A percentile compares a stretch with the other conserved stretches of the same genome.
phyloP scores from a whole-genome alignment of 2,329 filamentous ascomycete genomes.

The Thyridium curvatum region DNA sequence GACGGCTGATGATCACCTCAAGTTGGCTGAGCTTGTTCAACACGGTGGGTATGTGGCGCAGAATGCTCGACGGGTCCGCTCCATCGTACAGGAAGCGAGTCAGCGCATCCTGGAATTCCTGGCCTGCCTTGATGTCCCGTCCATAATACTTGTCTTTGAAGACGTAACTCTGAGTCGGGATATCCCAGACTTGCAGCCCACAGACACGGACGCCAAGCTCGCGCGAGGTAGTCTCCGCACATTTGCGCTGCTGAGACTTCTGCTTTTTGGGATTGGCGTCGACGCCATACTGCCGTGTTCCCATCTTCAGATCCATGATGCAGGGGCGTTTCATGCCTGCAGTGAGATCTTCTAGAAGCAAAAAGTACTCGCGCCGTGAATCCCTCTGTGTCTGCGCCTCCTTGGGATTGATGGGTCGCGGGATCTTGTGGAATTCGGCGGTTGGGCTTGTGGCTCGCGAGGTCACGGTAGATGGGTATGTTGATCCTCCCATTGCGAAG shows the following conservation, averaged over 20 bases:
- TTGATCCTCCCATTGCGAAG: constrained; percentile 16
- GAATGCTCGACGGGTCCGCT: constrained; percentile 69
- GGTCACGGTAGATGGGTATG: constrained; percentile 21
- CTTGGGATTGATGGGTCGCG: constrained; percentile 67
- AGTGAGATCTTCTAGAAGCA: constrained; percentile 89
- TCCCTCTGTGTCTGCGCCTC: constrained; percentile 61
- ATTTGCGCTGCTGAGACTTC: constrained; percentile 87
- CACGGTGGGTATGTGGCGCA: constrained; percentile 81
- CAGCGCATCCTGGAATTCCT: constrained; percentile 82
- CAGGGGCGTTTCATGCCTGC: constrained; percentile 95
- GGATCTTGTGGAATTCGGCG: constrained; percentile 35
- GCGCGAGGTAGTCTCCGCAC: constrained; percentile 82
- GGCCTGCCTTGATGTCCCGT: constrained; percentile 76
- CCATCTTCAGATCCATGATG: constrained; percentile 98
- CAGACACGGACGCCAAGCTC: constrained; percentile 90
- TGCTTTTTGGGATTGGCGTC: constrained; percentile 90
- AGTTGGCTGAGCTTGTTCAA: constrained; percentile 77
- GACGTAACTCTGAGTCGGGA: constrained; percentile 73
- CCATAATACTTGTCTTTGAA: constrained; percentile 99
- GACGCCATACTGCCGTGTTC: constrained; percentile 91
- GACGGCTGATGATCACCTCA: constrained; percentile 71
- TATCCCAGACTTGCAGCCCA: constrained; percentile 94
- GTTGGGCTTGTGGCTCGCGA: constrained; percentile 31
- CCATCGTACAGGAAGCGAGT: constrained; percentile 90
- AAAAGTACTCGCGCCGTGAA: constrained; percentile 79